Evolutionary conservation across 2,329 filamentous ascomycete genomes (phyloP), one percentile per base, ranked within the genome.

Genomic region (Epichloe hybrida): DNA sequence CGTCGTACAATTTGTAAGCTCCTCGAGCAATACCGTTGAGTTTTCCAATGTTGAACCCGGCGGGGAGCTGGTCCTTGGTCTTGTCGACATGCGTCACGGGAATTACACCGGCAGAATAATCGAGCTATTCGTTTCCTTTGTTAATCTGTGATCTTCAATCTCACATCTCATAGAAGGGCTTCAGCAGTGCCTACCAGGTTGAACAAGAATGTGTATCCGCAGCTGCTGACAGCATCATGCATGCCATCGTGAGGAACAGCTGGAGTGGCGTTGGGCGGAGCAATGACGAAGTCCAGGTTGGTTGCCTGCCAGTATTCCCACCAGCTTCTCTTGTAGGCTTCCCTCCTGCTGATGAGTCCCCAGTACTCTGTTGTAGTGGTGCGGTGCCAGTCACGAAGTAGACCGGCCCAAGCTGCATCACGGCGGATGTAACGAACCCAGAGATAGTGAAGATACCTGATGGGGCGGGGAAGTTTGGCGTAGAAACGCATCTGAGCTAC

Each of bases 201-300:
- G 71, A 93, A 97, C 51, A 95, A 68, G 64, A 96, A 95, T 0
- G 90, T 96, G 62, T 97, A 96, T 1, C 88, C 89, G 60, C 90
- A 96, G 57, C 83, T 88, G 55, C 84, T 86, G 43, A 93, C 81
- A 3, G 88, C 88, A 59, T 91, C 83, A 57, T 80, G 79, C 88
- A 95, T 96, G 0, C 81, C 89, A 45, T 83, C 80, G 63, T 95
- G 89, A 1, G 89, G 89, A 3, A 95, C 79, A 0, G 90, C 90
- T 1, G 90, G 89, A 0, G 88, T 95, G 0, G 90, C 88, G 64
- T 96, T 95, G 0, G 84, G 88, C n/a, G 86, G 85, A 9, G 85
- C 81, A 36, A 96, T 68, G 57, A 96, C 75, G 56, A 90, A 83
- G 66, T 96, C 90, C 56, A 90, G 70, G 45, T 81, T 72, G 38